Evolutionary conservation across 2,329 filamentous ascomycete genomes (phyloP).

Genomic region (Cercospora berteroae): DNA sequence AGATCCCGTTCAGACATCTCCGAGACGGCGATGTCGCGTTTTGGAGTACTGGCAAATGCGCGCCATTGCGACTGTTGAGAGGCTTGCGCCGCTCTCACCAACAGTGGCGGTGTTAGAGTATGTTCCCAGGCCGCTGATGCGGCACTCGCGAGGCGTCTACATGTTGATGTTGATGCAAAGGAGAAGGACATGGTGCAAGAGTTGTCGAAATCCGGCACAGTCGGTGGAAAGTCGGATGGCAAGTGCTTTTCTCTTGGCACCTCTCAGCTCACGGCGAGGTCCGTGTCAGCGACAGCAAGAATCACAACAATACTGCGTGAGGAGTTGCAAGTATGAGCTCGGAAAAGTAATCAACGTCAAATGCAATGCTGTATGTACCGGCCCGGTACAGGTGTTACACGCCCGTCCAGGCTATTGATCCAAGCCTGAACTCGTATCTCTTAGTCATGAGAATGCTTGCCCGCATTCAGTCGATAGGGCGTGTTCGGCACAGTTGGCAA

Average conservation of each 20-base stretch:
- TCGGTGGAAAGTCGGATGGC: slow-evolving; percentile 7
- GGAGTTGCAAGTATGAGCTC: not conserved
- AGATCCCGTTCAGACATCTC: slow-evolving; percentile 55
- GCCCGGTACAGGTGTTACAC: not conserved
- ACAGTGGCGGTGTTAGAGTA: not conserved
- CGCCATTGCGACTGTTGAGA: slow-evolving; percentile 17
- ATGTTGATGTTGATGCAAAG: slow-evolving; percentile 10
- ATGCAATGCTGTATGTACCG: not conserved
- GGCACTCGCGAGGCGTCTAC: slow-evolving; percentile 6
- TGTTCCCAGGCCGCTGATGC: not conserved
- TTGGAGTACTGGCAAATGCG: slow-evolving; percentile 36
- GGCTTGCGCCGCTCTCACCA: not conserved
- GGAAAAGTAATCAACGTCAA: not conserved
- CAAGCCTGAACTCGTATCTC: not conserved
- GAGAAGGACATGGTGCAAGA: slow-evolving; percentile 10
- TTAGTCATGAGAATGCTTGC: slow-evolving; percentile 14
- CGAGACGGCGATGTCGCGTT: slow-evolving; percentile 41
- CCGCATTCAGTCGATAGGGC: slow-evolving; percentile 8
- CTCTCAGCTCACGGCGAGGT: not conserved
- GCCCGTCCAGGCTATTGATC: not conserved
- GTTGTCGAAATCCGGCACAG: not conserved
- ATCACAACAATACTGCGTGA: not conserved
- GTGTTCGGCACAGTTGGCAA: not conserved
- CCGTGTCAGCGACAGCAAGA: not conserved
- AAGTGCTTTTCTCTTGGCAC: slow-evolving; percentile 11